Percentiles rank a stretch among this genome's conserved stretches.
Conservation (phyloP, 306 rosid species). For the Castanospermum australe region DNA sequence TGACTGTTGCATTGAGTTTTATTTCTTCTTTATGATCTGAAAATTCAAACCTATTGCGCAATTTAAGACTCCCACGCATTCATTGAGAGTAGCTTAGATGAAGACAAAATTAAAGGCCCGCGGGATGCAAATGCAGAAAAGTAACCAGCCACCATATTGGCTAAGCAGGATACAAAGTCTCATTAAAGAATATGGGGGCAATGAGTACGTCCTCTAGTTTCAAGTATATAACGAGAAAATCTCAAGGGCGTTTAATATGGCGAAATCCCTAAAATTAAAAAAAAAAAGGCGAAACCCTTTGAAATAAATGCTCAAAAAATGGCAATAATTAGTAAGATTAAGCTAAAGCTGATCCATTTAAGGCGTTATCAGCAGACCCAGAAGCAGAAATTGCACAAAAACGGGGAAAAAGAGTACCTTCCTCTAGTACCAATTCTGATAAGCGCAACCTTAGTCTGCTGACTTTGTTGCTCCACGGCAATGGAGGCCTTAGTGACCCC, state of each 20-base stretch:
- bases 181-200: no score
- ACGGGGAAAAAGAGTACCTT: constrained; percentile 45
- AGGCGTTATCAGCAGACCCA: neutral
- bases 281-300: neutral
- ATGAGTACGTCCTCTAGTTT: no score
- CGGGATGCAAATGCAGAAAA: no score
- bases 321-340: neutral
- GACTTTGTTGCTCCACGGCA: constrained; percentile 67
- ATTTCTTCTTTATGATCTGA: no score
- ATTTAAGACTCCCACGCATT: no score
- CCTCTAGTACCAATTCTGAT: constrained; percentile 88
- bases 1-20: no score
- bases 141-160: no score
- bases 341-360: neutral
- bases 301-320: neutral
- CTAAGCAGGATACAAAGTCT: no score
- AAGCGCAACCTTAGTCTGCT: constrained; percentile 54
- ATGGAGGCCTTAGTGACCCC: constrained; percentile 57
- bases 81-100: no score
- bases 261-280: no score
- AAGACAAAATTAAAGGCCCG: no score
- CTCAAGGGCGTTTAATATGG: neutral
- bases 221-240: neutral
- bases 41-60: no score
- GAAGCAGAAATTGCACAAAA: neutral